Percentiles rank a stretch among this genome's conserved stretches.
Evolutionary conservation across 163 green algal species (phyloP).

Genomic region (Chloroidium sp.): DNA sequence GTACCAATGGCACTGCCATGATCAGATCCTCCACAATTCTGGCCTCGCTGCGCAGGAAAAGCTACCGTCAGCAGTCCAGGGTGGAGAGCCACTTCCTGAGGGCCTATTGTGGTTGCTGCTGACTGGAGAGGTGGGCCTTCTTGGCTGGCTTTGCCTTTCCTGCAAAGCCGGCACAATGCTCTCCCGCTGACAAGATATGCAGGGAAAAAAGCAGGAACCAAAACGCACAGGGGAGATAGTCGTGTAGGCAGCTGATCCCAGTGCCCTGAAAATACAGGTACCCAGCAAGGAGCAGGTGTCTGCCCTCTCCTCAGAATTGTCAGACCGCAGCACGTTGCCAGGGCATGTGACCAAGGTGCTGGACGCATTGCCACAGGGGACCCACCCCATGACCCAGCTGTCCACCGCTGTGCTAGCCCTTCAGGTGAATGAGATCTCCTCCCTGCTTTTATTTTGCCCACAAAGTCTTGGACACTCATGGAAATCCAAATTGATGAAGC

Average conservation of each 20-base stretch:
- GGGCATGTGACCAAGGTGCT: slow-evolving; percentile 64
- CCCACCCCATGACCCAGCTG: slow-evolving; percentile 96
- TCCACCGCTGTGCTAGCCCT: slow-evolving; percentile 5
- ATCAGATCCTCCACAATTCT: too few species aligned
- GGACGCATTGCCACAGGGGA: slow-evolving; percentile 56
- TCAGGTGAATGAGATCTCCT: too few species aligned
- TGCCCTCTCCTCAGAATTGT: slow-evolving; percentile 74
- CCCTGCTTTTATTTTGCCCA: too few species aligned
- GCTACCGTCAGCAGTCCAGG: slow-evolving; percentile 56
- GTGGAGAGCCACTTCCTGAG: slow-evolving; percentile 88
- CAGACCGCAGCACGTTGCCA: slow-evolving; percentile 46
- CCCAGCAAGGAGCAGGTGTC: slow-evolving; percentile 72
- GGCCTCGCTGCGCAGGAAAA: slow-evolving; percentile 38
- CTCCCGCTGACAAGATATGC: too few species aligned
- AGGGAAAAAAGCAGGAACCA: too few species aligned
- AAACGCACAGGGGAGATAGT: too few species aligned
- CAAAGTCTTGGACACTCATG: too few species aligned
- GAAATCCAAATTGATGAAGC: slow-evolving; percentile 11
- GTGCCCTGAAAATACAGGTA: slow-evolving; percentile 30
- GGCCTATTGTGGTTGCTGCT: slow-evolving; percentile 96
- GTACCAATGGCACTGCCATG: too few species aligned
- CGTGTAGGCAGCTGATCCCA: too few species aligned
- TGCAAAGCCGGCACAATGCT: too few species aligned
- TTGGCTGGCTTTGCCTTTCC: not conserved
- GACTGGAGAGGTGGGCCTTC: slow-evolving; percentile 68